Base-by-base conservation (phyloP, 345 rosid genomes). In the Gossypium stocksii region DNA sequence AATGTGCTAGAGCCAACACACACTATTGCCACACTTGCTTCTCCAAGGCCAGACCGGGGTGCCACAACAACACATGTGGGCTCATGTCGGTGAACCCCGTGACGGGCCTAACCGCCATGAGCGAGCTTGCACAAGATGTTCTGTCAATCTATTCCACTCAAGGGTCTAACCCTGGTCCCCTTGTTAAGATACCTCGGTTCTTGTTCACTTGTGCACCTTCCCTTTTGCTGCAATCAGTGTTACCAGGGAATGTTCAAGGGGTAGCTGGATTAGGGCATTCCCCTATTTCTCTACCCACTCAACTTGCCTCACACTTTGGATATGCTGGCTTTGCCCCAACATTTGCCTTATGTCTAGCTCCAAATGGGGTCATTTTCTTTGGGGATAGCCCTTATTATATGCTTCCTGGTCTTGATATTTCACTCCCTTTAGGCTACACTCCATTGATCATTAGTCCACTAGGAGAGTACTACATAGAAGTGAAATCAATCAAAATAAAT, bases 41-140 rank as follows among this genome's bases (percentile, higher is more conserved):
- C 11, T 46, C 83, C 19, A 65, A 23, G 16, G 74, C 77, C 1
- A 29, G 81, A 49, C 80, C 82, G 0, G 84, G 84, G 11, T 82
- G 88, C 84, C 88, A 82, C 46, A 82, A 80, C 60, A 76, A 79
- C 74, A 70, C 86, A 6, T 85, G 88, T 66, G 88, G 78, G 19
- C 27, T 85, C 67, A 69, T 74, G 78, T 38, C 84, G 0, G 3
- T 1, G 41, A 85, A 82, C 78, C 87, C 80, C 1, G 27, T 80
- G 54, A 67, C 82, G 0, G 70, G 70, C 22, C 78, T 60, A 19
- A 17, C 6, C 0, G 80, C 77, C 51, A 74, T 76, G 46, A 62
- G 79, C 2, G 82, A 80, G 83, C 83, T 84, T 43, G 85, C 82
- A 1, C 71, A 80, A 62, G 87, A 82, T 69, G 75, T 76, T 48